Evolutionary conservation across 2,329 filamentous ascomycete genomes (phyloP), one percentile per base, ranked within the genome.

Genomic region (Ilyonectria sp.): DNA sequence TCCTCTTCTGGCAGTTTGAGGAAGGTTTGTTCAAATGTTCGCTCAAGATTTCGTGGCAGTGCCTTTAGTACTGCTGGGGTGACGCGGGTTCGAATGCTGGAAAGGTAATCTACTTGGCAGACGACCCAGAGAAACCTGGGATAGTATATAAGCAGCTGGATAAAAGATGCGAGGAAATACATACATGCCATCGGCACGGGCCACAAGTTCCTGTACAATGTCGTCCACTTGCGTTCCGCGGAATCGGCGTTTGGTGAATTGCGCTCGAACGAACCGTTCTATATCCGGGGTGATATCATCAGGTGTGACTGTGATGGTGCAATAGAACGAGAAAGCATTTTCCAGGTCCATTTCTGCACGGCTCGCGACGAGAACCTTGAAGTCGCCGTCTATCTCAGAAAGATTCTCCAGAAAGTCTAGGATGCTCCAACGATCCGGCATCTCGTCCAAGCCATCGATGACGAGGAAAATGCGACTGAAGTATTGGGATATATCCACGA

Each of bases 321-420:
- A 29, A 15, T 53, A 53, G 49, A 53, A 53, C 11, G 49, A 53
- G 17, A 53, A 53, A 2, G 49, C 49, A 15, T 53, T 17, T 33
- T 53, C 49, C 23, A 53, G 15, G 10, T 53, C 49, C 49, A 53
- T 53, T n/a, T 53, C 49, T 4, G 49, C 49, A 29, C 49, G 49
- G 19, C 49, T 53, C 10, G 49, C 49, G 6, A 53, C 49, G 21
- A 53, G 49, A 13, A 53, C 23, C 23, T 53, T 53, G 26, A 26
- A 53, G 11, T 53, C 23, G 6, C 26, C 49, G 13, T 33, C 21
- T 17, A 21, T 53, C 17, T 33, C 21, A 1, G 49, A 53, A 5
- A 53, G 49, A 11, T 31, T 31, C 26, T 53, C 49, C n/a, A 53
- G 11, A 15, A 53, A 53, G 5, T 53, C 49, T 29, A 53, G n/a